Percentiles rank a stretch among this genome's conserved stretches.
Evolutionary conservation across 1,284 basidiomycete genomes (phyloP).

Genomic region (Ceratobasidium sp.): DNA sequence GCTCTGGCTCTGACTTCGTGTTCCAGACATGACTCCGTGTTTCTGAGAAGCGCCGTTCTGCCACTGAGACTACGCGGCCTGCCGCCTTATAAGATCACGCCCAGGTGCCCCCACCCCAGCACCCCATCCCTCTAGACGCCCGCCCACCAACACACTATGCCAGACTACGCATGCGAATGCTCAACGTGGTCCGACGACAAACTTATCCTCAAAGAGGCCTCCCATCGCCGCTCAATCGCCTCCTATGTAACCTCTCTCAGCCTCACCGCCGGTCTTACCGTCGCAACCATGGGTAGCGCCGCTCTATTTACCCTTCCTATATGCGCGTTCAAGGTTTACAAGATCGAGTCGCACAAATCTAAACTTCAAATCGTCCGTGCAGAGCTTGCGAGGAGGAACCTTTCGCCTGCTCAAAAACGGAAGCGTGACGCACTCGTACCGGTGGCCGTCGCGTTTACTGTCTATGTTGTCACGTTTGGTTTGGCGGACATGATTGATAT

Average conservation of each 20-base stretch:
- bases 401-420: slow-evolving; percentile 10
- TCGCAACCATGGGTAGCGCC: background rate
- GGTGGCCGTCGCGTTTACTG: slow-evolving; percentile 1
- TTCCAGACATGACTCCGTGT: too few species aligned
- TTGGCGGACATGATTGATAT: slow-evolving; percentile 21
- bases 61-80: too few species aligned
- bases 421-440: slow-evolving; percentile 20
- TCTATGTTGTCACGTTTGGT: slow-evolving; percentile 11
- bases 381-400: slow-evolving; percentile 10
- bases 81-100: too few species aligned
- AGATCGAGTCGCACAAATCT: slow-evolving; percentile 22
- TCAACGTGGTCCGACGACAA: background rate
- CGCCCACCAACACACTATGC: background rate
- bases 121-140: too few species aligned
- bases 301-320: slow-evolving; percentile 9
- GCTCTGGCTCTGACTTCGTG: too few species aligned
- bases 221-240: slow-evolving; percentile 12
- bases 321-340: slow-evolving; percentile 23
- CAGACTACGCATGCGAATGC: background rate
- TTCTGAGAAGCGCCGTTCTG: too few species aligned
- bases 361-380: slow-evolving; percentile 18
- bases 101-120: too few species aligned
- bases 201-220: slow-evolving; percentile 22
- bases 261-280: slow-evolving; percentile 18
- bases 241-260: slow-evolving; percentile 11